These are phyloP conservation scores for Microsporum canis DNA, from an alignment of 2,329 filamentous ascomycete genomes.

Conservation along the genomic window DNA sequence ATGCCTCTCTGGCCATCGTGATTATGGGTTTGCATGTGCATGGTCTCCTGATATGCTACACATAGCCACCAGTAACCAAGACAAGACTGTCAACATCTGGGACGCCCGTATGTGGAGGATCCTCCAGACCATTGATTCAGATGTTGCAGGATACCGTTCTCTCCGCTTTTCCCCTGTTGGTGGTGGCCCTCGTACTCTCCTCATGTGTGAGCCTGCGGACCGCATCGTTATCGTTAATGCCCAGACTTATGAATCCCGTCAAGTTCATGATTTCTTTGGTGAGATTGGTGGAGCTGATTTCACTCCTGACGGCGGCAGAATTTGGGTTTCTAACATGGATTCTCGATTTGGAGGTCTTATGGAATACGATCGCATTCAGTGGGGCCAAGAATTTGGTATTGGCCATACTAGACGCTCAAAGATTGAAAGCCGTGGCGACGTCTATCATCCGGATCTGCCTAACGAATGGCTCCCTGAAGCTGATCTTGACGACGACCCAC, in stretches of 20 bases:
- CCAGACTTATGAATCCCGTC: slow-evolving; percentile 31
- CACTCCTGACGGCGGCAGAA: slow-evolving; percentile 29
- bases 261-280: slow-evolving; percentile 38
- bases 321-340: slow-evolving; percentile 37
- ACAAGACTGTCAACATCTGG: slow-evolving; percentile 38
- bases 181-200: slow-evolving; percentile 32
- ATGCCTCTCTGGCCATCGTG: slow-evolving; percentile 30
- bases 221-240: slow-evolving; percentile 36
- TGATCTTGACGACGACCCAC: slow-evolving; percentile 25
- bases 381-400: slow-evolving; percentile 26
- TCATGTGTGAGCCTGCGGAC: slow-evolving; percentile 36
- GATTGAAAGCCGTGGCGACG: slow-evolving; percentile 15
- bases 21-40: slow-evolving; percentile 37
- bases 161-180: slow-evolving; percentile 36
- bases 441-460: slow-evolving; percentile 22
- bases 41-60: slow-evolving; percentile 40
- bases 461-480: slow-evolving; percentile 30
- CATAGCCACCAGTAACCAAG: slow-evolving; percentile 37
- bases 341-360: slow-evolving; percentile 35
- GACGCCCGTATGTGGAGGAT: slow-evolving; percentile 33
- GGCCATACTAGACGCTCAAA: slow-evolving; percentile 10
- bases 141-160: slow-evolving; percentile 36
- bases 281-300: slow-evolving; percentile 36
- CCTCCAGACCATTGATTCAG: slow-evolving; percentile 32
- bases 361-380: slow-evolving; percentile 32